A percentile compares a stretch with the other conserved stretches of the same genome.
Evolutionary conservation across 345 rosid species (phyloP).

Genomic region (Camelina laxa): DNA sequence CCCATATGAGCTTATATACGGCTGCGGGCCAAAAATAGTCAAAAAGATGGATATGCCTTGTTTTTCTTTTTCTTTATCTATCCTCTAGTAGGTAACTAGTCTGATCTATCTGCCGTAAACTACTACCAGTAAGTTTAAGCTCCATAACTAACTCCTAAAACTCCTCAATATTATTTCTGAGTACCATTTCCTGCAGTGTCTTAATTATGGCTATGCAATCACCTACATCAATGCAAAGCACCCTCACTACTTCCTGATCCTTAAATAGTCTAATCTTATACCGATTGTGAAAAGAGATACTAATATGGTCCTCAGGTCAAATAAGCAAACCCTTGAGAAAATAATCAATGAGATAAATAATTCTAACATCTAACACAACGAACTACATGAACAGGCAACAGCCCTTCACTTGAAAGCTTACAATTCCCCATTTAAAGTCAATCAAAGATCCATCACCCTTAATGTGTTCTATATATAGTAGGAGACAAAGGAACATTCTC

Average conservation of each 20-base stretch:
- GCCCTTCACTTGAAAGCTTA: not conserved
- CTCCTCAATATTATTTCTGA: not conserved
- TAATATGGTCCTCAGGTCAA: not conserved
- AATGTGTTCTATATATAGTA: not conserved
- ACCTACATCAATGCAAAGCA: conserved; percentile 5
- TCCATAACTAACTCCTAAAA: conserved; percentile 22
- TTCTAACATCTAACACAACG: not conserved
- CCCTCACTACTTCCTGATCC: not conserved
- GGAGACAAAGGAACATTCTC: conserved; percentile 6
- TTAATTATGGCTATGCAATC: not conserved
- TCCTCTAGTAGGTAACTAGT: conserved; percentile 2
- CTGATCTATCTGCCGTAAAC: not conserved
- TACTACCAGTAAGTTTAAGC: conserved; percentile 4
- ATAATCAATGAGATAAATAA: not conserved
- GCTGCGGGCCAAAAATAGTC: not conserved
- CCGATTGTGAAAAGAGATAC: not conserved
- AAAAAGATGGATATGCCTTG: not conserved
- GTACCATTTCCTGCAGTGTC: not conserved
- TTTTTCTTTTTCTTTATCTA: not conserved
- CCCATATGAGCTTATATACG: not conserved
- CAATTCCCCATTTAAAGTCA: not conserved
- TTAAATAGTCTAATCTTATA: not conserved
- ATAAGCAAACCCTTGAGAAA: not conserved
- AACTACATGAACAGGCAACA: not conserved
- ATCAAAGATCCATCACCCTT: not conserved